A percentile compares a stretch with the other conserved stretches of the same genome.
phyloP scores from a whole-genome alignment of 257 asterid genomes.

The Coffea eugenioides region DNA sequence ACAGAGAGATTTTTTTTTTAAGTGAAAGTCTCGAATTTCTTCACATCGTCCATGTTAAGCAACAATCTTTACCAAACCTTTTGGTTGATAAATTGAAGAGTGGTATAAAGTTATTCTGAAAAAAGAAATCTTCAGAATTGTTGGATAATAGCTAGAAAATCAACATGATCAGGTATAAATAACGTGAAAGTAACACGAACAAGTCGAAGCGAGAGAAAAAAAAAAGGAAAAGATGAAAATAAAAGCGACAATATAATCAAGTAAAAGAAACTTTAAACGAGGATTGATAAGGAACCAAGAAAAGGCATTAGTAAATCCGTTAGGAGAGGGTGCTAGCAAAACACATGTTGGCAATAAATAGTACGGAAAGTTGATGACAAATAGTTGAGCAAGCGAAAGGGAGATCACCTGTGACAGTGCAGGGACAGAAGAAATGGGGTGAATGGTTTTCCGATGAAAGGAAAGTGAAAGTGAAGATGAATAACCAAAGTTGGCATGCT shows the following conservation, averaged over 20 bases:
- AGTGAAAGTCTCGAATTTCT: too few species aligned
- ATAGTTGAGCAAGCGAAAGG: background rate
- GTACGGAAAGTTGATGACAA: too few species aligned
- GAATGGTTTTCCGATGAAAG: conserved; percentile 19
- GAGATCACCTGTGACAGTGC: conserved; percentile 33
- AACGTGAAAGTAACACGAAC: background rate
- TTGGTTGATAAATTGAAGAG: background rate
- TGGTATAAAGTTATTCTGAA: background rate
- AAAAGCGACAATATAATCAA: background rate
- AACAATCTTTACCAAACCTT: background rate
- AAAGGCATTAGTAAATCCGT: background rate
- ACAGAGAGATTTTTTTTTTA: too few species aligned
- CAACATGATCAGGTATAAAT: background rate
- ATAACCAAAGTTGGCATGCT: conserved; percentile 25
- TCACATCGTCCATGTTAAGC: background rate
- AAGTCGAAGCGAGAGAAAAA: too few species aligned
- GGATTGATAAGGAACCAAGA: background rate
- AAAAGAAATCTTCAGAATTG: background rate
- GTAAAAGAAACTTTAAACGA: background rate
- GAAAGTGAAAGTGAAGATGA: conserved; percentile 26
- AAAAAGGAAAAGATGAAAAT: too few species aligned
- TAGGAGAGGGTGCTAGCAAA: background rate
- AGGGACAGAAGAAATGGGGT: conserved; percentile 36
- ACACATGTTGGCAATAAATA: background rate
- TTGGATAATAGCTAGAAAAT: background rate